These are phyloP conservation scores for Agapanthus africanus DNA, from an alignment of 106 monocot species.

Conservation along the genomic window DNA sequence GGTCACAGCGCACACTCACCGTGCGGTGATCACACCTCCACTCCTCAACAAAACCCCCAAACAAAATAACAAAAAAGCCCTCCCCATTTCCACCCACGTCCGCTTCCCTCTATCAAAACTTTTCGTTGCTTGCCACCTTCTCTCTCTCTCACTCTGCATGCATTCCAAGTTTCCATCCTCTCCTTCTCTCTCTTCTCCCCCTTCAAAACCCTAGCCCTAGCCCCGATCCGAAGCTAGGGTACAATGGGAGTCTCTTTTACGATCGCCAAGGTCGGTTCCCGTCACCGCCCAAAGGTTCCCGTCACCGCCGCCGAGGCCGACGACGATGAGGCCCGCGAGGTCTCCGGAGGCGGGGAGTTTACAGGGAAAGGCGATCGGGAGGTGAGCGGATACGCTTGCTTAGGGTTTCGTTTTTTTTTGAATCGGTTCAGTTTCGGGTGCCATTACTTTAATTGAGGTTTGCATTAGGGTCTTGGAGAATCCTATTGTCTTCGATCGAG, in stretches of 20 bases:
- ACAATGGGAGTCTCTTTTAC: slow-evolving; percentile 28
- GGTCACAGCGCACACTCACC: too few relatives aligned
- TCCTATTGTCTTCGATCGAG: not conserved
- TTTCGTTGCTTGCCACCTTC: too few relatives aligned
- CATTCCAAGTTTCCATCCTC: too few relatives aligned
- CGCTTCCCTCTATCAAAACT: too few relatives aligned
- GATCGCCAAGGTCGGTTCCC: slow-evolving; percentile 12
- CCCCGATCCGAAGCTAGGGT: too few relatives aligned
- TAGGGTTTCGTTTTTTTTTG: not conserved
- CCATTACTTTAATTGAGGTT: not conserved
- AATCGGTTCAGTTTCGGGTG: too few relatives aligned
- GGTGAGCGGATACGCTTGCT: slow-evolving; percentile 6
- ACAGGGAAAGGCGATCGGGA: not conserved
- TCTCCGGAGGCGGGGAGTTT: not conserved
- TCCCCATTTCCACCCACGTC: too few relatives aligned
- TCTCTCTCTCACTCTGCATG: too few relatives aligned
- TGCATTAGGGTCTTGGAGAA: not conserved
- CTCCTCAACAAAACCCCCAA: too few relatives aligned
- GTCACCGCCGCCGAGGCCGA: not conserved
- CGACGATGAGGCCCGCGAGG: not conserved
- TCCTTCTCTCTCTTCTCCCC: slow-evolving; percentile 5
- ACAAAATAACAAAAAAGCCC: too few relatives aligned
- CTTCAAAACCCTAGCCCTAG: not conserved
- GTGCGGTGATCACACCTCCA: too few relatives aligned
- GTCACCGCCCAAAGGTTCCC: slow-evolving; percentile 8